phyloP scores from a whole-genome alignment of 805 yeast species.

The Yarrowia sp. region DNA sequence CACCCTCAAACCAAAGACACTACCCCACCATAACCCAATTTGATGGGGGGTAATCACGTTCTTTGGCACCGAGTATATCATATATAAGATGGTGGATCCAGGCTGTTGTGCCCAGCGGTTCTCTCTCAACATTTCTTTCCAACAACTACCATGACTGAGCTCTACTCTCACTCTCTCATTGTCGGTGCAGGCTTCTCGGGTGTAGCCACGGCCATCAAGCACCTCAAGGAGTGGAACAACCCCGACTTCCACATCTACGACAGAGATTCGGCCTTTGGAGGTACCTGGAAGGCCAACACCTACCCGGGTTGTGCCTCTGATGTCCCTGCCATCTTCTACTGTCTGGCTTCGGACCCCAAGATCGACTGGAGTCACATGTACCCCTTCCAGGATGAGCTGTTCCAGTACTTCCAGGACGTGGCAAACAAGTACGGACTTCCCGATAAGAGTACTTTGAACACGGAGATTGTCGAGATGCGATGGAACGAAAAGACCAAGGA shows the following conservation, averaged over 20 bases:
- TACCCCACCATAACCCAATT: slow-evolving; percentile 33
- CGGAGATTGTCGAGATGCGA: slow-evolving; percentile 29
- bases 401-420: slow-evolving; percentile 35
- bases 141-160: slow-evolving; percentile 12
- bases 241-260: slow-evolving; percentile 41
- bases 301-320: slow-evolving; percentile 41
- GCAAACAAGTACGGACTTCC: slow-evolving; percentile 32
- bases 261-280: slow-evolving; percentile 38
- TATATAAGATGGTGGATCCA: slow-evolving; percentile 2
- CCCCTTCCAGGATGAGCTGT: slow-evolving; percentile 39
- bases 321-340: slow-evolving; percentile 39
- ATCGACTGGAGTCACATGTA: slow-evolving; percentile 39
- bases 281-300: slow-evolving; percentile 40
- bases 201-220: slow-evolving; percentile 42
- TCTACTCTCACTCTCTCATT: slow-evolving; percentile 38
- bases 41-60: slow-evolving; percentile 32
- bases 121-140: neutral
- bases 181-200: slow-evolving; percentile 42
- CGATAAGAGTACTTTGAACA: slow-evolving; percentile 25
- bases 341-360: slow-evolving; percentile 38
- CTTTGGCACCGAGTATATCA: slow-evolving; percentile 2
- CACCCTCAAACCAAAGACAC: slow-evolving; percentile 1
- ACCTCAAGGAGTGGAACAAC: slow-evolving; percentile 39
- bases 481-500: slow-evolving; percentile 31
- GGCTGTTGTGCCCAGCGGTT: neutral